Base-by-base conservation (phyloP, 495 filamentous ascomycete genomes). In the Penicillium coffeae region DNA sequence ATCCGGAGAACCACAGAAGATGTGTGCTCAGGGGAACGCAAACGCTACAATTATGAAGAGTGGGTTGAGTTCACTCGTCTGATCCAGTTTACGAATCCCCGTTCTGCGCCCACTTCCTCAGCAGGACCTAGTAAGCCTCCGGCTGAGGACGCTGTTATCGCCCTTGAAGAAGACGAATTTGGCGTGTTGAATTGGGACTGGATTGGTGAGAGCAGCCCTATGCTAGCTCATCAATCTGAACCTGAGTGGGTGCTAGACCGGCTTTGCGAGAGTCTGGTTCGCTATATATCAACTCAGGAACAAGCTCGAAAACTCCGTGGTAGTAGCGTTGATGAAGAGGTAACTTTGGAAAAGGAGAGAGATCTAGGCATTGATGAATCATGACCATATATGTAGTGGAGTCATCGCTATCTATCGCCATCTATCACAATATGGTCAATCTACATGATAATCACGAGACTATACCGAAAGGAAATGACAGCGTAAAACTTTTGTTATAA, bases 111-210 rank as follows among this genome's bases (percentile, higher is more conserved):
- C 4, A 30, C 37, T 14, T 40, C 50, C 0, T 47, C 51, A 4
- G 21, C 30, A 10, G 34, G 20, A n/a, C 42, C 16, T 8, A 33
- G 8, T 3, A 14, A 22, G 1, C 9, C 9, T 16, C 16, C 12
- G 12, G n/a, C 9, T 45, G 13, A 14, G 9, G 30, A 22, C 5
- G 16, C 22, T 30, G 13, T 40, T 3, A 33, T 64, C 1, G 42
- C 55, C 13, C 38, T 71, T 9, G 72, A 77, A 20, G 78, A 82
- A 50, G 78, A 79, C 47, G 77, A 81, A 32, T 73, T 75, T 33
- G 80, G 79, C 0, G 48, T 83, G 1, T 59, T 84, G 13, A 78
- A 82, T 22, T 85, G 82, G 82, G 82, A 86, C 54, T 86, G 82
- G 82, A 84, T 86, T 37, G 82, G 82, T 3, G 74, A 81, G 51